Conservation (phyloP, 176 grass and related monocot genomes). For the Oryza meridionalis region DNA sequence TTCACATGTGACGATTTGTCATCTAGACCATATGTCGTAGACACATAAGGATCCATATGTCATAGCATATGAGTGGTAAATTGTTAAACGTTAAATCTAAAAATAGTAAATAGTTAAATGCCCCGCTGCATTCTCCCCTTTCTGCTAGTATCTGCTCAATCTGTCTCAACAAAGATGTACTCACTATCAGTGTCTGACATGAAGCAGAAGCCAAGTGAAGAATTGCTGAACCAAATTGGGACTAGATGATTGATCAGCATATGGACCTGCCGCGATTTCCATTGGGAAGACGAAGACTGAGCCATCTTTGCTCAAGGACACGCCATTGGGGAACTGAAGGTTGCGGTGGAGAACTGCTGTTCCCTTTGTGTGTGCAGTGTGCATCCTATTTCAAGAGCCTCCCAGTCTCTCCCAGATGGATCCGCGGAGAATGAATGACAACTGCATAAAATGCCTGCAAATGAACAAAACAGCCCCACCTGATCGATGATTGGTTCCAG, state of each 20-base stretch:
- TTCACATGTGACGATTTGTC: no score
- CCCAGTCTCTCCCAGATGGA: slow-evolving; percentile 54
- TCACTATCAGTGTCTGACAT: neutral
- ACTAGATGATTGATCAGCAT: neutral
- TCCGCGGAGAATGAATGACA: slow-evolving; percentile 67
- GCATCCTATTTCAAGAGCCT: slow-evolving; percentile 83
- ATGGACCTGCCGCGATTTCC: slow-evolving; percentile 68
- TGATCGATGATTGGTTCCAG: neutral
- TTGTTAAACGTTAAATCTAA: no score
- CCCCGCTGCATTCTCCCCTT: slow-evolving; percentile 69
- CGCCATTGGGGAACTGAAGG: slow-evolving; percentile 91
- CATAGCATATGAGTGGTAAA: no score
- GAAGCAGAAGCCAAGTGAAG: neutral
- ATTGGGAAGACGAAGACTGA: slow-evolving; percentile 82
- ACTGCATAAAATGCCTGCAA: slow-evolving; percentile 84
- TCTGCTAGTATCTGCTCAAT: slow-evolving; percentile 82
- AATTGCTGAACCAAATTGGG: slow-evolving; percentile 21
- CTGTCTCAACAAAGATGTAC: slow-evolving; percentile 39
- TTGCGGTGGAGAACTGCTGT: slow-evolving; percentile 74
- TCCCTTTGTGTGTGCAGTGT: neutral
- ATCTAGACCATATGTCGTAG: no score
- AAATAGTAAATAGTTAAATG: no score
- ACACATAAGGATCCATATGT: no score
- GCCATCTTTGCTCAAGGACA: slow-evolving; percentile 85
- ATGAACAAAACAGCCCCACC: slow-evolving; percentile 11